A percentile compares a stretch with the other conserved stretches of the same genome.
These are phyloP conservation scores for Leccinum subspadiceum DNA, from an alignment of 1,284 basidiomycete genomes.

Conservation along the genomic window DNA sequence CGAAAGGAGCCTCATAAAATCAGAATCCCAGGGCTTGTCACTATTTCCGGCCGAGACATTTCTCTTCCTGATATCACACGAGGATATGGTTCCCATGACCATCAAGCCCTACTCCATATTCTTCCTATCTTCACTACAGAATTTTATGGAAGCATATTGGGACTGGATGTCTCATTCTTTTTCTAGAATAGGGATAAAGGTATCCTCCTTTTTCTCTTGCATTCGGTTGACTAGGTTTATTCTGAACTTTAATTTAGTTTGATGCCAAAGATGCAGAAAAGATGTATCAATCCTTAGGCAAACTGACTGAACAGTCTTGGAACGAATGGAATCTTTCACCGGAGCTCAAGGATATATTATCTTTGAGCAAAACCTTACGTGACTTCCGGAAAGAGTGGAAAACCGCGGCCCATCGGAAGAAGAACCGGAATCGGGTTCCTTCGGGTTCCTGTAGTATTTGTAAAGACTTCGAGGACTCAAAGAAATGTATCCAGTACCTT, in stretches of 20 bases:
- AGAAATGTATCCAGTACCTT: background rate
- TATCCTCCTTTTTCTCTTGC: background rate
- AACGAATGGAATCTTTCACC: background rate
- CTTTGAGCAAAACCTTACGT: background rate
- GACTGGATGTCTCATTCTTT: conserved; percentile 5
- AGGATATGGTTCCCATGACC: conserved; percentile 1
- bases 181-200: background rate
- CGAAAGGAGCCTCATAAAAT: background rate
- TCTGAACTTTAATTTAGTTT: background rate
- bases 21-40: background rate
- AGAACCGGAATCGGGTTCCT: background rate
- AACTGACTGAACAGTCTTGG: background rate
- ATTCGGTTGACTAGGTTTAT: background rate
- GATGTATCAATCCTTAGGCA: background rate
- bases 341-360: background rate
- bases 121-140: conserved; percentile 12
- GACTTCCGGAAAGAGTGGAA: background rate
- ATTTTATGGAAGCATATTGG: conserved; percentile 8
- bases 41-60: background rate
- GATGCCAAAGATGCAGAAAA: background rate
- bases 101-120: conserved; percentile 15
- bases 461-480: background rate
- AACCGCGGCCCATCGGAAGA: background rate
- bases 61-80: background rate
- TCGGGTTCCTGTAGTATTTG: background rate